Base-by-base conservation (phyloP, 176 grass and related monocot genomes). In the Rhynchospora pubera region DNA sequence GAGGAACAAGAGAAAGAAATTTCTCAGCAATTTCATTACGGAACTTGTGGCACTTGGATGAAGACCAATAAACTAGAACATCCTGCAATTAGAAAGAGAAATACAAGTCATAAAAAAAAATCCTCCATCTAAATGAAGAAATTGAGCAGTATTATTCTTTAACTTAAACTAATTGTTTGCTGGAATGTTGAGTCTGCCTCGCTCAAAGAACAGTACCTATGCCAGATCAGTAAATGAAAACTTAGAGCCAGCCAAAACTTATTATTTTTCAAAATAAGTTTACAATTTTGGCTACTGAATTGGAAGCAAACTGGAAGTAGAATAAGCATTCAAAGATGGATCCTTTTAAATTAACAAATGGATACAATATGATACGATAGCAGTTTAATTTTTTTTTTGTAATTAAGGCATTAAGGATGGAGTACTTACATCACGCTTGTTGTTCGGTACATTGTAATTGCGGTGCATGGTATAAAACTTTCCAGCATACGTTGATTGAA, bases 51-150 rank as follows among this genome's bases (percentile, higher is more conserved):
- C 88, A 90, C 6, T 83, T 50, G 0, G 88, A 87, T 22, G 88
- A 90, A 26, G 88, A 87, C 88, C 88, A 90, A 63, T 90, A 90
- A 13, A 90, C 82, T 10, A 87, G 76, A 26, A 68, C 63, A 30
- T 90, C 88, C 88, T 90, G 65, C 39, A 67, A 57, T 12, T 48
- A 58, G 14, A 24, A 39, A 67, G 45, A 43, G 34, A 15, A 15
- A 15, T 16, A 56, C 53, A 56, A 15, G 13, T 56, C 13, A 28
- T n/a, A n/a, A n/a, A n/a, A n/a, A n/a, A n/a, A n/a, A n/a, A n/a
- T n/a, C n/a, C n/a, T n/a, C n/a, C n/a, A 4, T 57, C 16, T 2
- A 57, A 57, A 57, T 57, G 55, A 13, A 57, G 14, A 57, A 57
- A 57, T 5, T 18, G 9, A 57, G 55, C 55, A 57, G 5, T 57